Evolutionary conservation across 2,329 filamentous ascomycete species (phyloP).

Genomic region (Aaosphaeria arxii): DNA sequence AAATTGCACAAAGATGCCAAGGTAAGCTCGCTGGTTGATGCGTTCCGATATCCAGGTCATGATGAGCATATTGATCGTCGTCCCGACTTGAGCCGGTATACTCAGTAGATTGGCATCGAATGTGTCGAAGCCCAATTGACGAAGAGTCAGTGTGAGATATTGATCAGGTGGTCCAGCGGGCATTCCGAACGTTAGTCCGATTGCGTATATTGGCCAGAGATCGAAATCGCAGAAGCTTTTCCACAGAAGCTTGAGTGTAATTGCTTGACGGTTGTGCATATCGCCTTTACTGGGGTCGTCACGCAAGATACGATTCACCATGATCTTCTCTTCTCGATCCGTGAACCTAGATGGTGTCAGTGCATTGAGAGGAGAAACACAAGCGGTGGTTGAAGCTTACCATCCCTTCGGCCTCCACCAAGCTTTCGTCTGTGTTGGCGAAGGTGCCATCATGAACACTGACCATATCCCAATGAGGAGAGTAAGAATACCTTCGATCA

Average conservation of each 20-base stretch:
- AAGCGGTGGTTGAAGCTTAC: conserved; percentile 11
- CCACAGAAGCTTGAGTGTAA: conserved; percentile 16
- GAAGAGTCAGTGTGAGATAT: conserved; percentile 56
- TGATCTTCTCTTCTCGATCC: conserved; percentile 58
- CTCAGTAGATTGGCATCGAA: conserved; percentile 63
- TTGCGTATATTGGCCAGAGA: conserved; percentile 30
- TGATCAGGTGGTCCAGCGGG: conserved; percentile 13
- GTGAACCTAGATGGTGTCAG: conserved; percentile 39
- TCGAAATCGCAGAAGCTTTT: conserved; percentile 26
- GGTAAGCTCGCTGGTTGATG: conserved; percentile 48
- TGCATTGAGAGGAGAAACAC: too few species aligned
- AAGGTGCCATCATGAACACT: conserved; percentile 54
- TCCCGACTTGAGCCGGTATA: conserved; percentile 44
- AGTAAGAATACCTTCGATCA: conserved; percentile 56
- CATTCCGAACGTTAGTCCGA: conserved; percentile 44
- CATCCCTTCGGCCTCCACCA: conserved; percentile 59
- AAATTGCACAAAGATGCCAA: conserved; percentile 41
- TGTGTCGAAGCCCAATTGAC: conserved; percentile 58
- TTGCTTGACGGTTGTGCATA: conserved; percentile 45
- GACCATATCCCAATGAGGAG: conserved; percentile 52
- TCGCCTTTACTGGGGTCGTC: conserved; percentile 56
- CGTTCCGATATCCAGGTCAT: conserved; percentile 45
- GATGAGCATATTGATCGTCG: conserved; percentile 20
- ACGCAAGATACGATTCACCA: conserved; percentile 60
- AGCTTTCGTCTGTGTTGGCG: conserved; percentile 47